Percentiles rank a stretch among this genome's conserved stretches.
Conservation (phyloP, 768 basidiomycete species). For the Podaxis mareebaensis region DNA sequence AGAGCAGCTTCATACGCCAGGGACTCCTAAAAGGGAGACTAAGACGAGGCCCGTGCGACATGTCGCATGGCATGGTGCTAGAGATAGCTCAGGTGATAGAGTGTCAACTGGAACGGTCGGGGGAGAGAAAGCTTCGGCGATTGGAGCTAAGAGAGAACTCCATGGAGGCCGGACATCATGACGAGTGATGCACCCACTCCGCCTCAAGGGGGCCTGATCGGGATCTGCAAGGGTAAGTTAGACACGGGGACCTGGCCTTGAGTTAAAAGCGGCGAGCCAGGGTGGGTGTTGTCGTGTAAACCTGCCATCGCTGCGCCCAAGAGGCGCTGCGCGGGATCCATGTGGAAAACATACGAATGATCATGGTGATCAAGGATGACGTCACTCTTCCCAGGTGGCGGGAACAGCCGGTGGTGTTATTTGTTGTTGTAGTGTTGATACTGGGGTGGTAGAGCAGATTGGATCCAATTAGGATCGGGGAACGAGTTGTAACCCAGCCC, state of each 20-base stretch:
- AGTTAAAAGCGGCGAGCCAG: not conserved
- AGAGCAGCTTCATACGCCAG: not conserved
- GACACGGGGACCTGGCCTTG: not conserved
- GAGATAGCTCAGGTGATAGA: not conserved
- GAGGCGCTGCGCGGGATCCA: not conserved
- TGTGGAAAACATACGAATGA: not conserved
- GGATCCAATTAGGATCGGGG: slow-evolving; percentile 16
- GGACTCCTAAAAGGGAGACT: too few species aligned
- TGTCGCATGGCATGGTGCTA: not conserved
- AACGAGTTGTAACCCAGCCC: slow-evolving; percentile 15
- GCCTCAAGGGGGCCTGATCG: not conserved
- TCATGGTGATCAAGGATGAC: slow-evolving; percentile 23
- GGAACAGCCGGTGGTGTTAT: not conserved
- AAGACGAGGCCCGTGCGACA: not conserved
- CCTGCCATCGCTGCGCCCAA: not conserved
- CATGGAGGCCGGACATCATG: slow-evolving; percentile 2
- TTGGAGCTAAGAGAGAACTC: not conserved
- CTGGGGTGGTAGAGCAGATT: slow-evolving; percentile 15
- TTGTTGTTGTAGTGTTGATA: slow-evolving; percentile 11
- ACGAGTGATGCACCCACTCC: not conserved
- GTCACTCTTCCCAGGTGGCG: slow-evolving; percentile 33
- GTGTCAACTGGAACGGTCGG: not conserved
- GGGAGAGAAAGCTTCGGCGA: not conserved
- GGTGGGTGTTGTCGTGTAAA: not conserved
- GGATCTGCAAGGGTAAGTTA: not conserved